phyloP scores from a whole-genome alignment of 169 alveolate species.

The Perkinsus marinus region DNA sequence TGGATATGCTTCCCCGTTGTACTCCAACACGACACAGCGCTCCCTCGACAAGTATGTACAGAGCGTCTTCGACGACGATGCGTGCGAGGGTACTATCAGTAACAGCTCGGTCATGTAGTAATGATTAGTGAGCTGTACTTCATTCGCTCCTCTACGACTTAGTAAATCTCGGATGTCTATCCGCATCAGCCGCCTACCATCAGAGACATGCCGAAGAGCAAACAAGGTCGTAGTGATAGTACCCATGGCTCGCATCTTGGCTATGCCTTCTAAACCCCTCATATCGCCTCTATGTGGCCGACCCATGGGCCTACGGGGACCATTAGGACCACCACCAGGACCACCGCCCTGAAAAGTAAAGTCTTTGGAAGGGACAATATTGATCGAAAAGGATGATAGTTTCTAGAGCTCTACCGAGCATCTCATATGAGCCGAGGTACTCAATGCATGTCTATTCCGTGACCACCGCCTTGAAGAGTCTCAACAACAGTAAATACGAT shows the following conservation, averaged over 20 bases:
- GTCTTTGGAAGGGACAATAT: no score
- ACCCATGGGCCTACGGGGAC: background rate
- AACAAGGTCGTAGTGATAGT: background rate
- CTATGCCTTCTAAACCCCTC: background rate
- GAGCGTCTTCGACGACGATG: background rate
- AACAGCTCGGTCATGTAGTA: background rate
- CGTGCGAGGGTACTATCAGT: background rate
- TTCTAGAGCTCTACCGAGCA: no score
- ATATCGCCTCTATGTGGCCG: background rate
- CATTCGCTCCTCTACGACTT: background rate
- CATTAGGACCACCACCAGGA: background rate
- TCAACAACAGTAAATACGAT: no score
- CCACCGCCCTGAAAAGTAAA: background rate
- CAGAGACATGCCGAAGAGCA: background rate
- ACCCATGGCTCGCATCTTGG: background rate
- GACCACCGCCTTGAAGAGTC: no score
- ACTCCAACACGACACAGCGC: background rate
- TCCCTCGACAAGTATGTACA: background rate
- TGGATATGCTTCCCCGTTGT: background rate
- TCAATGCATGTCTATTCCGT: no score
- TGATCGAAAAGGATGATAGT: no score
- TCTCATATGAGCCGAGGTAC: no score
- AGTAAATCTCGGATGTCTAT: background rate
- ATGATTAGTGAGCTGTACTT: background rate
- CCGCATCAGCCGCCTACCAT: background rate